Conservation (phyloP, 805 yeast species). For the Suhomyces prunicola region DNA sequence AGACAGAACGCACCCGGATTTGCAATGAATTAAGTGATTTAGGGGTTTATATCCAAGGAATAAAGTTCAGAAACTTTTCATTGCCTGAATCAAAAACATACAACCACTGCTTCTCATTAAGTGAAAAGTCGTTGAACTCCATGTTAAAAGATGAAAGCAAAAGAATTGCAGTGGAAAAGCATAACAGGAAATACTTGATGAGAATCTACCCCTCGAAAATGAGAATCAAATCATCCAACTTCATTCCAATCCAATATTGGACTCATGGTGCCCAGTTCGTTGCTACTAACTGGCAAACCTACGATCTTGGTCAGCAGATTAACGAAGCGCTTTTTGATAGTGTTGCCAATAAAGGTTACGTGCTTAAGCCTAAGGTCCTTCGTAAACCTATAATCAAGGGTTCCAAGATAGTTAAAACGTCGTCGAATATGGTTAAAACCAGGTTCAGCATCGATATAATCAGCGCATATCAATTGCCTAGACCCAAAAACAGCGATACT, state of each 20-base stretch:
- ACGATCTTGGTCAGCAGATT: slow-evolving; percentile 83
- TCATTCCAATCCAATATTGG: slow-evolving; percentile 81
- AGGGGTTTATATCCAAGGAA: slow-evolving; percentile 72
- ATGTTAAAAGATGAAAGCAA: slow-evolving; percentile 63
- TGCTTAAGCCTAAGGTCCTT: slow-evolving; percentile 63
- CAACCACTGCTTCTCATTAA: slow-evolving; percentile 84
- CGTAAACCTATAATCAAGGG: slow-evolving; percentile 32
- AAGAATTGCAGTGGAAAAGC: slow-evolving; percentile 59
- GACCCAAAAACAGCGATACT: slow-evolving; percentile 50
- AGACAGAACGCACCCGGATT: slow-evolving; percentile 22
- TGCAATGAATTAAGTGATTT: slow-evolving; percentile 49
- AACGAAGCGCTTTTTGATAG: slow-evolving; percentile 78
- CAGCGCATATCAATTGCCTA: slow-evolving; percentile 85
- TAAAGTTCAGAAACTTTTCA: slow-evolving; percentile 77
- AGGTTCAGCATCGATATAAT: slow-evolving; percentile 42
- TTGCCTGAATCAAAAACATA: slow-evolving; percentile 77
- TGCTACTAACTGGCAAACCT: slow-evolving; percentile 95
- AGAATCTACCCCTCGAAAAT: slow-evolving; percentile 84
- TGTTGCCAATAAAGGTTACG: slow-evolving; percentile 65
- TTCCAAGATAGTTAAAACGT: slow-evolving; percentile 6
- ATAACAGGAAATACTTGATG: slow-evolving; percentile 71
- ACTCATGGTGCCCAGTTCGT: slow-evolving; percentile 86
- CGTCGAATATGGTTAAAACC: background rate
- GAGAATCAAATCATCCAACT: slow-evolving; percentile 75
- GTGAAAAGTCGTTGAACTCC: slow-evolving; percentile 64